Percentiles rank a stretch among this genome's conserved stretches.
phyloP scores from a whole-genome alignment of 2,329 filamentous ascomycete species.

The Trichophyton schoenleinii region DNA sequence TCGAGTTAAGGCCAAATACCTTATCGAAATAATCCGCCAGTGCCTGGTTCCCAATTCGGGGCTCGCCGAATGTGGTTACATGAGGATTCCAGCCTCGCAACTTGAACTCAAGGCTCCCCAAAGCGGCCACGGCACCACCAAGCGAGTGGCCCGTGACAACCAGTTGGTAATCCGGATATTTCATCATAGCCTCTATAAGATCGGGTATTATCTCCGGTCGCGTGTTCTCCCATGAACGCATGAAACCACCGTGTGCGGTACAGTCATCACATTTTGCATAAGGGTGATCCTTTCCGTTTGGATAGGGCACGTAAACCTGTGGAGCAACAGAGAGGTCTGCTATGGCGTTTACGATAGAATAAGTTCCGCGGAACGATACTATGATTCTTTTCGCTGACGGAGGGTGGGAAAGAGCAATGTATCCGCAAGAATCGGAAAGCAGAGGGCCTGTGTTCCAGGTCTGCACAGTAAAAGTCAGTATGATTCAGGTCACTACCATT shows the following conservation, averaged over 20 bases:
- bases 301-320: slow-evolving; percentile 80
- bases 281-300: slow-evolving; percentile 29
- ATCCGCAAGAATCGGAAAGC: slow-evolving; percentile 83
- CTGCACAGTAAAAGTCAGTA: slow-evolving; percentile 18
- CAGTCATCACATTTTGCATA: slow-evolving; percentile 60
- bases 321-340: slow-evolving; percentile 79
- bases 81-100: slow-evolving; percentile 61
- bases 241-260: slow-evolving; percentile 84
- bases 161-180: slow-evolving; percentile 59
- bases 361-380: slow-evolving; percentile 85
- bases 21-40: slow-evolving; percentile 44
- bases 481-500: background rate
- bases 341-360: slow-evolving; percentile 84
- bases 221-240: slow-evolving; percentile 69
- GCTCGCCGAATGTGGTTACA: slow-evolving; percentile 90
- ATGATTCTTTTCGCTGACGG: slow-evolving; percentile 53
- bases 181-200: slow-evolving; percentile 45
- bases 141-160: slow-evolving; percentile 82
- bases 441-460: slow-evolving; percentile 86
- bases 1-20: slow-evolving; percentile 32
- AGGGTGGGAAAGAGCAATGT: slow-evolving; percentile 72
- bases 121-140: slow-evolving; percentile 78
- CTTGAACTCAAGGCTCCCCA: slow-evolving; percentile 72
- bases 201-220: slow-evolving; percentile 55
- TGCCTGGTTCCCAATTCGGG: slow-evolving; percentile 46